A percentile compares a stretch with the other conserved stretches of the same genome.
phyloP scores from a whole-genome alignment of 306 rosid genomes.

The Herpetospermum pedunculosum region DNA sequence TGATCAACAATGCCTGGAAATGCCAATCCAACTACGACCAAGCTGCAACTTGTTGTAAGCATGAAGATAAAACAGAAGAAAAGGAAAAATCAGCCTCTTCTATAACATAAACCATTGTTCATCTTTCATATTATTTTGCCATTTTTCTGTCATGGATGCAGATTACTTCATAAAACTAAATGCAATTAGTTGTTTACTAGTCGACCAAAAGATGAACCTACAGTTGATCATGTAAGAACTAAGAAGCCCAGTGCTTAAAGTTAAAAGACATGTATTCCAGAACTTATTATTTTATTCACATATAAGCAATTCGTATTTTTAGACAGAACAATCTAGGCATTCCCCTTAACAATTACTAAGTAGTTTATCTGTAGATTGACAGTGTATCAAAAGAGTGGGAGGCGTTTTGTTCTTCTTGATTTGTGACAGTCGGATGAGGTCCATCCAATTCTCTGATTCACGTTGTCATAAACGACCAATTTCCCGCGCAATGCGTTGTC shows the following conservation, averaged over 20 bases:
- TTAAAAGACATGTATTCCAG: neutral
- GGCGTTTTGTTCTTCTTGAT: slow-evolving; percentile 30
- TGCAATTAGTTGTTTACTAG: neutral
- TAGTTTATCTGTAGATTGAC: neutral
- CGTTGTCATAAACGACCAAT: slow-evolving; percentile 60
- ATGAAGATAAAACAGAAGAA: neutral
- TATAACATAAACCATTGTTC: neutral
- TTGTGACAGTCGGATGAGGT: slow-evolving; percentile 31
- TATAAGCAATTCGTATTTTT: neutral
- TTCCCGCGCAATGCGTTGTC: slow-evolving; percentile 65
- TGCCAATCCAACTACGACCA: slow-evolving; percentile 4
- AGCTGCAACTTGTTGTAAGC: slow-evolving; percentile 1
- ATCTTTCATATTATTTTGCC: neutral
- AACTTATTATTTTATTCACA: neutral
- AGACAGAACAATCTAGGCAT: neutral
- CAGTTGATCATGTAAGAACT: neutral
- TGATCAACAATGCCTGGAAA: slow-evolving; percentile 9
- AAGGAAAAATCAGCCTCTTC: neutral
- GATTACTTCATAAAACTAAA: neutral
- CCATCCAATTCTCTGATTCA: slow-evolving; percentile 68
- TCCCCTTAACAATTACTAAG: neutral
- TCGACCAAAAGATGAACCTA: neutral
- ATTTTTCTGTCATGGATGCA: neutral
- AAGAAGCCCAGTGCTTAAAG: neutral
- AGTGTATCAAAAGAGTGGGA: slow-evolving; percentile 14